These are phyloP conservation scores for Phytopythium chamaehyphon DNA, from an alignment of 352 stramenopile genomes.

Conservation along the genomic window DNA sequence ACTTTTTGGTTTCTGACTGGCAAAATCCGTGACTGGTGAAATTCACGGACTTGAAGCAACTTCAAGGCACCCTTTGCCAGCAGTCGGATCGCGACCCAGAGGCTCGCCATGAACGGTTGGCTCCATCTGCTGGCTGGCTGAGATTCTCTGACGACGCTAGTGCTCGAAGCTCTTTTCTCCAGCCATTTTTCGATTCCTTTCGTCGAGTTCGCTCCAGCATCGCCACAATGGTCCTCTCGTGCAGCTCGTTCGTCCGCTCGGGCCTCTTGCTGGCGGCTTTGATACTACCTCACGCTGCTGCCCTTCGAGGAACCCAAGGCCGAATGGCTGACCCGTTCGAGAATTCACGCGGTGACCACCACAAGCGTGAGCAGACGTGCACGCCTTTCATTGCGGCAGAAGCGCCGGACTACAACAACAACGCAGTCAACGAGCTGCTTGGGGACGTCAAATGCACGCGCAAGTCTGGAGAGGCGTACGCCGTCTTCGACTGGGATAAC, in stretches of 20 bases:
- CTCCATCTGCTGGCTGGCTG: no score
- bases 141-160: no score
- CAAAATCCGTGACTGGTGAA: no score
- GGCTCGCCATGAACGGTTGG: not conserved
- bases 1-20: not conserved
- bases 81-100: not conserved
- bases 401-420: constrained; percentile 54
- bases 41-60: no score
- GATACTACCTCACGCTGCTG: constrained; percentile 3
- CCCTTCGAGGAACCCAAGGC: not conserved
- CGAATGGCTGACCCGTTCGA: no score
- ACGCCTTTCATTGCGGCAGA: constrained; percentile 30
- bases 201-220: no score
- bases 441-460: constrained; percentile 25
- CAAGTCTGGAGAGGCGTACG: constrained; percentile 32
- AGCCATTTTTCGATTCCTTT: no score
- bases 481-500: constrained; percentile 63
- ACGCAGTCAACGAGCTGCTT: constrained; percentile 31
- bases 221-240: not conserved
- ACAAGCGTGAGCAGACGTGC: constrained; percentile 1
- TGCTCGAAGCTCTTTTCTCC: no score
- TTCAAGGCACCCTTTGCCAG: no score
- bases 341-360: no score
- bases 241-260: constrained; percentile 19
- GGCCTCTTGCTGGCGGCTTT: constrained; percentile 12